Conservation (phyloP, 2,329 filamentous ascomycete genomes). For the Neospermospora avenae region DNA sequence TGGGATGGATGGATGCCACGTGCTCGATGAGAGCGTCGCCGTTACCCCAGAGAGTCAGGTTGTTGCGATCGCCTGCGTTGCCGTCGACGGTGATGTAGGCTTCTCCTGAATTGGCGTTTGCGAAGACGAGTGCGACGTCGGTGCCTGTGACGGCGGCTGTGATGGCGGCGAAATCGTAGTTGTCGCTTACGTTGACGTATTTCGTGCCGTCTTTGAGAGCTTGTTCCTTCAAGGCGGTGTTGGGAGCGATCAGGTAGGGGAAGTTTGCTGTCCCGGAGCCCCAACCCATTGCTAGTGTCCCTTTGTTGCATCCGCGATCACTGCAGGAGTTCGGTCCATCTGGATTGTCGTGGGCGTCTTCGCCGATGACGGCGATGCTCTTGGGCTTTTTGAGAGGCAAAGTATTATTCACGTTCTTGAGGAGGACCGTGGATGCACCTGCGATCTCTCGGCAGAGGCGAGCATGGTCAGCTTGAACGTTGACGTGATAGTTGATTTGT, state of each 20-base stretch:
- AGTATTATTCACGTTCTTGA: constrained; percentile 73
- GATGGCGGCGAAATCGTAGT: constrained; percentile 48
- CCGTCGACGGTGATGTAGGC: constrained; percentile 78
- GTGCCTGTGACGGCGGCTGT: constrained; percentile 64
- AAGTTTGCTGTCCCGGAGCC: constrained; percentile 72
- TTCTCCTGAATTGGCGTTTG: constrained; percentile 82
- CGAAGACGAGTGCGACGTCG: constrained; percentile 79
- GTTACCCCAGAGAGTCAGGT: constrained; percentile 83
- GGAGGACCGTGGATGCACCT: constrained; percentile 76
- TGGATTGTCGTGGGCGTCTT: constrained; percentile 75
- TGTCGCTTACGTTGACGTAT: constrained; percentile 66
- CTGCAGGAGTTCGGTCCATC: constrained; percentile 75
- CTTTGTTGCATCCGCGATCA: constrained; percentile 50
- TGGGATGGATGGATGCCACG: constrained; percentile 73
- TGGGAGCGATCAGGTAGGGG: constrained; percentile 73
- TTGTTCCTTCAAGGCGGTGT: constrained; percentile 63
- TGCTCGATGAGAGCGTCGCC: constrained; percentile 79
- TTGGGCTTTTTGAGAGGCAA: constrained; percentile 75
- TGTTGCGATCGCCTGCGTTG: constrained; percentile 85
- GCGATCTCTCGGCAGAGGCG: constrained; percentile 73
- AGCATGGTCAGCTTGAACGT: constrained; percentile 74
- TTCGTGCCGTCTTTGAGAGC: constrained; percentile 56
- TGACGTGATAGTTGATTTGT: constrained; percentile 74
- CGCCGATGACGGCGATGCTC: constrained; percentile 73
- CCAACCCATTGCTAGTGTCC: constrained; percentile 73